phyloP scores from a whole-genome alignment of 1,284 basidiomycete genomes.

The Rhodotorula sp. region DNA sequence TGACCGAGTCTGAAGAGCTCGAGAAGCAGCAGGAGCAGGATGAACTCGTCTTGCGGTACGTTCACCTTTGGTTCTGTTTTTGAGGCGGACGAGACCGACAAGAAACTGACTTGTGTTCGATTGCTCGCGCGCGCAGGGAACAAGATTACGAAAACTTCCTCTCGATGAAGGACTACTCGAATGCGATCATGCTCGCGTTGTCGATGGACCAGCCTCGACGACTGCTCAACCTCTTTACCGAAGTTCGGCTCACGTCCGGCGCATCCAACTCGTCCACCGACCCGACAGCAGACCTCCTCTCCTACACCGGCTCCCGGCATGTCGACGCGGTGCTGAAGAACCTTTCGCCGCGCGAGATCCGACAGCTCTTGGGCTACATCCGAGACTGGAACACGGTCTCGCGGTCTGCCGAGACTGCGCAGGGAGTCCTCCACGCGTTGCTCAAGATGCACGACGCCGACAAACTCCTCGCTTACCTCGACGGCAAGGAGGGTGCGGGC shows the following conservation, averaged over 20 bases:
- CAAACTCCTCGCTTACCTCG: constrained; percentile 39
- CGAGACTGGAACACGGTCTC: constrained; percentile 92
- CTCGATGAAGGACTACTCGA: constrained; percentile 80
- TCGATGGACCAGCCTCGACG: constrained; percentile 90
- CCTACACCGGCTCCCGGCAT: constrained; percentile 63
- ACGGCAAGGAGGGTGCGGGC: constrained; percentile 43
- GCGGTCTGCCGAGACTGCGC: constrained; percentile 80
- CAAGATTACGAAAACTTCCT: constrained; percentile 94
- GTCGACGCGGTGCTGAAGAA: constrained; percentile 80
- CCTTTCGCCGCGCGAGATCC: constrained; percentile 69
- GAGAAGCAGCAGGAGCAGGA: constrained; percentile 70
- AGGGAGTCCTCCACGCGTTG: constrained; percentile 77
- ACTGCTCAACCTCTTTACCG: constrained; percentile 74
- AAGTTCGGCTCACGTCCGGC: constrained; percentile 53
- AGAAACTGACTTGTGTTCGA: no score
- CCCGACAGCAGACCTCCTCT: constrained; percentile 21
- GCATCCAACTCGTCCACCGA: constrained; percentile 14
- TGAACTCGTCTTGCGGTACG: constrained; percentile 72
- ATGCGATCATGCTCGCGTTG: constrained; percentile 85
- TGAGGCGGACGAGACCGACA: no score
- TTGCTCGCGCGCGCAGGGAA: constrained; percentile 59
- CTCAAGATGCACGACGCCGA: constrained; percentile 51
- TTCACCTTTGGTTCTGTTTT: constrained; percentile 29
- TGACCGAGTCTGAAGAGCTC: constrained; percentile 70
- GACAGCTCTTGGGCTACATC: constrained; percentile 75